Base-by-base conservation (phyloP, 2,329 filamentous ascomycete species). In the Calonectria ilicicola region DNA sequence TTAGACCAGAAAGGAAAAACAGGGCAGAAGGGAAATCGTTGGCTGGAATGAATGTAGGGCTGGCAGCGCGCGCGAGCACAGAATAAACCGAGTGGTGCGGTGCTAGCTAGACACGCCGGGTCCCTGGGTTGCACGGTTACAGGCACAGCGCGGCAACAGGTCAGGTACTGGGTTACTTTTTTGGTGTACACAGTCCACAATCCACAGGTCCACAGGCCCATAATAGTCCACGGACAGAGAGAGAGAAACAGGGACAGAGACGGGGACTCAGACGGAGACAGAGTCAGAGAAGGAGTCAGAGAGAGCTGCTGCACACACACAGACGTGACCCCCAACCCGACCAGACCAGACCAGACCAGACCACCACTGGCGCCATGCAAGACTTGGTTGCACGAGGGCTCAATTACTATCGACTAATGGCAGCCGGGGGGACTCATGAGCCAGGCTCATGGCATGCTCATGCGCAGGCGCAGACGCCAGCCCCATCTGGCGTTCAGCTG, bases 361-460 rank as follows among this genome's bases (percentile, higher is more conserved):
- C 42, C 42, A 46, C 42, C n/a, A n/a, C 32, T 35, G 44, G 21
- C n/a, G 44, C 44, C 21, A 47, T 60, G 53, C 35, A 60, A 60
- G 32, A 40, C 38, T 26, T 14, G n/a, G 53, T 38, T 35, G 53
- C 29, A 21, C 53, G 19, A 29, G 53, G 29, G 53, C 38, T 14
- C 32, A 17, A 21, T 60, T 21, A 60, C n/a, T 35, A 40, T 32
- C 32, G 32, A 65, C 38, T 49, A 65, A 47, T 47, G 17, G 40
- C 21, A 21, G 42, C 62, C 62, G 21, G 21, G 29, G 49, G 49
- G 10, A 58, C 65, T 58, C 65, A 58, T 67, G 35, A 67, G 65
- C 26, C 65, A 58, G 65, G 46, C 56, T 69, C 60, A 65, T 69
- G 58, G 58, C 67, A 49, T 63, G 29, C 53, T 60, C 53, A 60